Conservation (phyloP, 2,329 filamentous ascomycete genomes). For the Neofusicoccum sp. region DNA sequence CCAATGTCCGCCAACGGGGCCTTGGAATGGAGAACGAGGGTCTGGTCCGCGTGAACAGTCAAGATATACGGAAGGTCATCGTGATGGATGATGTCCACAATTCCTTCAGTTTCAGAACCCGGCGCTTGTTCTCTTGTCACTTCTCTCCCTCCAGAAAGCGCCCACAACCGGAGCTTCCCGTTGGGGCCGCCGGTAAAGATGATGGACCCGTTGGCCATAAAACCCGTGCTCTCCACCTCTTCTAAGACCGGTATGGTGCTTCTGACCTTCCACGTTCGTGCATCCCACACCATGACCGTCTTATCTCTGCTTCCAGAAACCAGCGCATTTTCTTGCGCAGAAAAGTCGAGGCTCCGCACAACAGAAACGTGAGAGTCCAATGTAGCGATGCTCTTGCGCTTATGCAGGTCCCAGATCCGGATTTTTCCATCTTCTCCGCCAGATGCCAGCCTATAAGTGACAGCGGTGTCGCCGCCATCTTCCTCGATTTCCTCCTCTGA, state of each 20-base stretch:
- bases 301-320: constrained; percentile 90
- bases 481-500: constrained; percentile 50
- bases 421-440: constrained; percentile 94
- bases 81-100: constrained; percentile 72
- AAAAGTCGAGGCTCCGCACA: constrained; percentile 85
- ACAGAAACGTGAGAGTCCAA: constrained; percentile 94
- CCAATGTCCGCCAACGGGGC: constrained; percentile 43
- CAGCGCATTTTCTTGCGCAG: constrained; percentile 70
- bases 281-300: constrained; percentile 91
- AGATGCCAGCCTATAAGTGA: constrained; percentile 78
- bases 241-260: constrained; percentile 84
- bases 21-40: constrained; percentile 72
- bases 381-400: constrained; percentile 73
- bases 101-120: constrained; percentile 63
- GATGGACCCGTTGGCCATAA: constrained; percentile 69
- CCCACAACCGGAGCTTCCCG: constrained; percentile 83
- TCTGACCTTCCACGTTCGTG: constrained; percentile 78
- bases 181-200: constrained; percentile 86
- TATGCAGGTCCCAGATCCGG: constrained; percentile 87
- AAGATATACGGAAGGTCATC: constrained; percentile 70
- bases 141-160: constrained; percentile 74
- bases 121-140: constrained; percentile 72
- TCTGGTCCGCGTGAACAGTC: constrained; percentile 87
- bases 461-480: constrained; percentile 49
- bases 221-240: constrained; percentile 80